A percentile compares a stretch with the other conserved stretches of the same genome.
These are phyloP conservation scores for Exophiala calicioides DNA, from an alignment of 2,329 filamentous ascomycete genomes.

Conservation along the genomic window DNA sequence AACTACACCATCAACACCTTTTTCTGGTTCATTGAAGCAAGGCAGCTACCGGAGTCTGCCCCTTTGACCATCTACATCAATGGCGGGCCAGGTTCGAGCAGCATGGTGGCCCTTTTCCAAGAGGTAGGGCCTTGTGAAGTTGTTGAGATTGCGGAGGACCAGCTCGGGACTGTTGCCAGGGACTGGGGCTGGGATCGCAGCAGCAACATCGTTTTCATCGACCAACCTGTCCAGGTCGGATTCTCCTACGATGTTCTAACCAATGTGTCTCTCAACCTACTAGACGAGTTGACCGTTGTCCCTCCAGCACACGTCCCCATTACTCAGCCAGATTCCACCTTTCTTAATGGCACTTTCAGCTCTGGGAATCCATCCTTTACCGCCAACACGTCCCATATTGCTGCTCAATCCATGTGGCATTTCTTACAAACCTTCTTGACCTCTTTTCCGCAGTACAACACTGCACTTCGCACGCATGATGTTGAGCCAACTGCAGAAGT, in stretches of 20 bases:
- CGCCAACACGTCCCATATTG: constrained; percentile 42
- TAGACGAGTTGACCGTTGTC: constrained; percentile 34
- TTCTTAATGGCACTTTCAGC: constrained; percentile 61
- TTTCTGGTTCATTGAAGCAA: constrained; percentile 47
- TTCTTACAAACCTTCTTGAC: constrained; percentile 57
- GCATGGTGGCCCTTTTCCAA: constrained; percentile 55
- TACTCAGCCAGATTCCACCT: constrained; percentile 36
- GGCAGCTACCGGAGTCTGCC: constrained; percentile 46
- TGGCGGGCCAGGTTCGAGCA: constrained; percentile 55
- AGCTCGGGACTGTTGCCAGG: constrained; percentile 46
- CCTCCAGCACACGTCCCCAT: constrained; percentile 36
- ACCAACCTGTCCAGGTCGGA: constrained; percentile 53
- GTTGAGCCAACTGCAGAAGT: constrained; percentile 50
- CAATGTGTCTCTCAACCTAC: constrained; percentile 46
- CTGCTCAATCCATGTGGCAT: constrained; percentile 59
- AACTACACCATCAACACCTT: constrained; percentile 40
- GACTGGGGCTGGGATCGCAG: constrained; percentile 54
- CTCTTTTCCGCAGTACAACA: constrained; percentile 61
- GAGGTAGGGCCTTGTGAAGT: constrained; percentile 49
- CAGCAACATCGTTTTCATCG: constrained; percentile 43
- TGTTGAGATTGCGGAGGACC: constrained; percentile 43
- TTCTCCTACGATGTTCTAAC: constrained; percentile 51
- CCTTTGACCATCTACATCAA: constrained; percentile 56
- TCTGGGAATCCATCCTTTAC: constrained; percentile 45
- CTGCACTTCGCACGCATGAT: constrained; percentile 44